A percentile compares a stretch with the other conserved stretches of the same genome.
phyloP scores from a whole-genome alignment of 2,329 filamentous ascomycete genomes.

The Colletotrichum viniferum region DNA sequence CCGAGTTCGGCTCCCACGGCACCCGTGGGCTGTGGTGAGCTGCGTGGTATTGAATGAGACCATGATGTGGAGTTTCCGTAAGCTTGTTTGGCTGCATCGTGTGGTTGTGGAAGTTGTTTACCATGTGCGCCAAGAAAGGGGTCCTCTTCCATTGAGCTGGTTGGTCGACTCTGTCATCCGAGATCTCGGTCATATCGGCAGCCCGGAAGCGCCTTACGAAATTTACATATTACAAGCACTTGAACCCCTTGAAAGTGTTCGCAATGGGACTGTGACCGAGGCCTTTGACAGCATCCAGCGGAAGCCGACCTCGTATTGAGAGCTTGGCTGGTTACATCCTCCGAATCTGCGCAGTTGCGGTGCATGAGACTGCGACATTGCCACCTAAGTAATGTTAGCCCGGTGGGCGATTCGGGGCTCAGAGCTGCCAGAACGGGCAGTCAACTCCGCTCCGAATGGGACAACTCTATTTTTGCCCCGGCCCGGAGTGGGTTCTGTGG shows the following conservation, averaged over 20 bases:
- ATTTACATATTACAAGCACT: neutral
- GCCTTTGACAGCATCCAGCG: neutral
- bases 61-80: neutral
- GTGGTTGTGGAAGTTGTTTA: neutral
- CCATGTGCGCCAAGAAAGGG: neutral
- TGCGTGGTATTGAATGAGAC: neutral
- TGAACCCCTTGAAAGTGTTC: neutral
- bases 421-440: neutral
- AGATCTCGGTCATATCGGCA: neutral
- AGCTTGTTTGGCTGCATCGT: neutral
- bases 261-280: neutral
- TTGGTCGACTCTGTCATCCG: neutral
- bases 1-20: neutral
- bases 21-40: neutral
- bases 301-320: neutral
- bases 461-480: neutral
- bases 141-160: neutral
- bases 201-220: neutral
- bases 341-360: neutral
- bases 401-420: neutral
- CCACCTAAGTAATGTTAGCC: neutral
- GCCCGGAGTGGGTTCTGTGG: neutral
- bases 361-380: neutral
- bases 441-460: neutral
- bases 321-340: neutral